Conservation (phyloP, 768 basidiomycete genomes). For the Tricholomella constricta region DNA sequence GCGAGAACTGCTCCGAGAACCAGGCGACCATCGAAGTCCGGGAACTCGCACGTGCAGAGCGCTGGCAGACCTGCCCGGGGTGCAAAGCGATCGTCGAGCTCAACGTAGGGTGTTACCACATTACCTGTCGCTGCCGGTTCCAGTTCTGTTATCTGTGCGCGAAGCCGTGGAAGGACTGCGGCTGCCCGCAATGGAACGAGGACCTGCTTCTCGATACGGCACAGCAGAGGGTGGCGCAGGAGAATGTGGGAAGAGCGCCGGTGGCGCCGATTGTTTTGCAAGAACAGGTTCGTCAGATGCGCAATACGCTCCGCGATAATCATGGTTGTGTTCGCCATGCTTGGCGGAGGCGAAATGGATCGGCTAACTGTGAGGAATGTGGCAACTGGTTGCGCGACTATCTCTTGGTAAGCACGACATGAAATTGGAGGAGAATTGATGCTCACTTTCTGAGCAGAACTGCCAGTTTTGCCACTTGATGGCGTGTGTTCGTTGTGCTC, state of each 20-base stretch:
- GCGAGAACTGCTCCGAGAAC: slow-evolving; percentile 43
- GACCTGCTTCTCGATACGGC: slow-evolving; percentile 36
- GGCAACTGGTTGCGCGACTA: slow-evolving; percentile 14
- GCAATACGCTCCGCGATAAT: slow-evolving; percentile 43
- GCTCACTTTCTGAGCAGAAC: slow-evolving; percentile 32
- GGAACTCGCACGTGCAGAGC: slow-evolving; percentile 43
- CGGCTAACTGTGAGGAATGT: slow-evolving; percentile 48
- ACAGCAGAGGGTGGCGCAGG: slow-evolving; percentile 34
- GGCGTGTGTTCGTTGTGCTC: slow-evolving; percentile 41
- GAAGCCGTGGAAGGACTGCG: slow-evolving; percentile 60
- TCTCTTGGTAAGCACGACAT: slow-evolving; percentile 8
- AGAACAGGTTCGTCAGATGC: slow-evolving; percentile 33
- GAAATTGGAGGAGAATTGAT: slow-evolving; percentile 32
- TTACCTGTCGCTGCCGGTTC: slow-evolving; percentile 58
- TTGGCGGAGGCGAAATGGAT: slow-evolving; percentile 48
- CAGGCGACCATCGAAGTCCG: slow-evolving; percentile 41
- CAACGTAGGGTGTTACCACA: slow-evolving; percentile 60
- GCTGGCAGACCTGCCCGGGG: slow-evolving; percentile 67
- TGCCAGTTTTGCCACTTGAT: slow-evolving; percentile 37
- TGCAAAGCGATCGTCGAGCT: slow-evolving; percentile 61
- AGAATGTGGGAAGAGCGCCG: slow-evolving; percentile 25
- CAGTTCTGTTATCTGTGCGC: slow-evolving; percentile 72
- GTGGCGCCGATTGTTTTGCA: slow-evolving; percentile 32
- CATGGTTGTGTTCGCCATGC: slow-evolving; percentile 53
- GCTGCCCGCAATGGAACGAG: slow-evolving; percentile 69